Evolutionary conservation across 78 protist genomes (phyloP).

Genomic region (Guillardia theta): DNA sequence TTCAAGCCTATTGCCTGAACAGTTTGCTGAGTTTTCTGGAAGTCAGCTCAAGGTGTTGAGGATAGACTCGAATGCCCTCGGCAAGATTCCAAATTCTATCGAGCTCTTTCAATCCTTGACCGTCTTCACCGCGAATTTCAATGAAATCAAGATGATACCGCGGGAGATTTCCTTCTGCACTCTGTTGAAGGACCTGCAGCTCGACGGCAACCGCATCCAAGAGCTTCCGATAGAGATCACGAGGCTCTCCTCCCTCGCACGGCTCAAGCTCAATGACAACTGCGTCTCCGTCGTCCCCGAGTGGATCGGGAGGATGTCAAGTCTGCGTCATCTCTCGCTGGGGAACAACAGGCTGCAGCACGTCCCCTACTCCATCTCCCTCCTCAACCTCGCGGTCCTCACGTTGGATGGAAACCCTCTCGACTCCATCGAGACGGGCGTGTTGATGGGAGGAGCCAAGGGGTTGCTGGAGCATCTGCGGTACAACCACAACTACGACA

Average conservation of each 20-base stretch:
- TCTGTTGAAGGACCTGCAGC: not conserved
- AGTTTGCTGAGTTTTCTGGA: not conserved
- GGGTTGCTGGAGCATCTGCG: not conserved
- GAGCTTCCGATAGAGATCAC: not conserved
- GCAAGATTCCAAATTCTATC: not conserved
- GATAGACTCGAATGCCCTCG: not conserved
- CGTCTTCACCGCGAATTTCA: not conserved
- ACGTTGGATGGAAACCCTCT: not conserved
- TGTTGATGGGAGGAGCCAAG: not conserved
- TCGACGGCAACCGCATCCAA: not conserved
- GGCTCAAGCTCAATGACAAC: not conserved
- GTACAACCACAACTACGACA: slow-evolving; percentile 23
- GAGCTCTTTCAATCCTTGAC: not conserved
- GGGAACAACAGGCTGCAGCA: not conserved
- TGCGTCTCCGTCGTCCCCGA: not conserved
- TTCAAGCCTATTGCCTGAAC: not conserved
- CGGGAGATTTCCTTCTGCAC: not conserved
- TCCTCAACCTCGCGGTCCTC: not conserved
- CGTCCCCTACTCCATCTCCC: not conserved
- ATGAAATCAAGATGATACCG: not conserved
- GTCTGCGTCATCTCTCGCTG: not conserved
- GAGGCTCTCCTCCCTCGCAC: not conserved
- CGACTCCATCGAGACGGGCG: not conserved
- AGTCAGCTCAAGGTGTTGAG: not conserved
- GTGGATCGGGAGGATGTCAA: not conserved